Evolutionary conservation across 257 asterid species (phyloP), one percentile per base, ranked within the genome.

Genomic region (Nyctanthes arbortristis): DNA sequence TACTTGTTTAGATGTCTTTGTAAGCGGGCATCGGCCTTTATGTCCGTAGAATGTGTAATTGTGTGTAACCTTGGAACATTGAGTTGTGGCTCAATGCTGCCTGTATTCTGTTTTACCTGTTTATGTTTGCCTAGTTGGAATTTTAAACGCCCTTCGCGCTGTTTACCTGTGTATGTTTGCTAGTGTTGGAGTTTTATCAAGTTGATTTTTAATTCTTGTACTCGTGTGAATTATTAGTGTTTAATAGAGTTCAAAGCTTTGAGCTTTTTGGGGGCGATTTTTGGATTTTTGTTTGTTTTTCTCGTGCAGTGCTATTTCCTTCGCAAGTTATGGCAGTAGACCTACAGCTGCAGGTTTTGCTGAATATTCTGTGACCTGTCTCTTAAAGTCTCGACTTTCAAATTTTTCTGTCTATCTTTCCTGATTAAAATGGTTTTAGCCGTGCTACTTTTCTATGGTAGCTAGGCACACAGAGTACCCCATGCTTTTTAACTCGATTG

Each of bases 181-280:
- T 52, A 52, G 24, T 20, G 30, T 52, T 52, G 59, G 30, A 22
- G 30, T 24, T 4, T 10, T 52, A 16, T 52, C 6, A 22, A 14
- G 6, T 14, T 43, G 18, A 43, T 43, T 39, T 39, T 13, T 43
- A 20, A 8, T 52, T 52, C 24, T 18, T 22, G 5, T 20, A 14
- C 14, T 49, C 0, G 12, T 1, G 8, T 22, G 4, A 24, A 22
- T 52, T 24, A 24, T 52, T 7, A 22, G 7, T 22, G 8, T 52
- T 45, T 27, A 71, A 60, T 34, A 77, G 73, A 78, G 73, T 27
- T 69, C 39, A 18, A n/a, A 72, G 58, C 70, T 66, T 71, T 39
- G 73, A 57, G 74, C 34, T n/a, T 65, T 32, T 57, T 33, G 39
- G 63, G 54, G 57, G 62, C 27, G 31, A 33, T 65, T n/a, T n/a